A percentile compares a stretch with the other conserved stretches of the same genome.
Evolutionary conservation across 495 filamentous ascomycete genomes (phyloP).

Genomic region (Penicillium flavigenum): DNA sequence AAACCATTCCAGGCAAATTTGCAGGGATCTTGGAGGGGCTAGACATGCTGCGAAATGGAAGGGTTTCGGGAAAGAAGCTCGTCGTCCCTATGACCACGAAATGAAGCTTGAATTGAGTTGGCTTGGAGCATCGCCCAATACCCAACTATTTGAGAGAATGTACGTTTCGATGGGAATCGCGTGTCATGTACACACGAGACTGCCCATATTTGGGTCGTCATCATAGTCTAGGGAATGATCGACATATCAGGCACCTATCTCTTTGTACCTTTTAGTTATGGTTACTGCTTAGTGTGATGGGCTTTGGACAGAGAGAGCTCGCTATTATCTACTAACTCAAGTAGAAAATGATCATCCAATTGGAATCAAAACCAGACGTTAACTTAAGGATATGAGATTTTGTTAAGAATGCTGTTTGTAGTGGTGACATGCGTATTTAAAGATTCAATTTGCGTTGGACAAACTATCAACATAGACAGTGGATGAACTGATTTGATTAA

Average conservation of each 20-base stretch:
- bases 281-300: background rate
- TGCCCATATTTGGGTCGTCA: too few relatives aligned
- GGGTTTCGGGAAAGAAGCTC: slow-evolving; percentile 34
- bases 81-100: slow-evolving; percentile 16
- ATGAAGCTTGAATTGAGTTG: background rate
- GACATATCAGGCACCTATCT: too few relatives aligned
- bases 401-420: too few relatives aligned
- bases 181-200: too few relatives aligned
- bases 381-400: too few relatives aligned
- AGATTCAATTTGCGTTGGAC: background rate
- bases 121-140: background rate
- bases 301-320: background rate
- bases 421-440: too few relatives aligned
- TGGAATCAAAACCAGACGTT: background rate
- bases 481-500: background rate
- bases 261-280: background rate
- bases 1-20: slow-evolving; percentile 24
- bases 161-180: background rate
- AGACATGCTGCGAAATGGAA: slow-evolving; percentile 25
- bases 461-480: background rate
- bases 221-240: background rate
- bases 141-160: background rate
- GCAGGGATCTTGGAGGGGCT: slow-evolving; percentile 31
- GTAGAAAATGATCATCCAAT: background rate
- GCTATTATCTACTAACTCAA: too few relatives aligned